A percentile compares a stretch with the other conserved stretches of the same genome.
Evolutionary conservation across 768 basidiomycete species (phyloP).

Genomic region (Strobilomyces dryophilus): DNA sequence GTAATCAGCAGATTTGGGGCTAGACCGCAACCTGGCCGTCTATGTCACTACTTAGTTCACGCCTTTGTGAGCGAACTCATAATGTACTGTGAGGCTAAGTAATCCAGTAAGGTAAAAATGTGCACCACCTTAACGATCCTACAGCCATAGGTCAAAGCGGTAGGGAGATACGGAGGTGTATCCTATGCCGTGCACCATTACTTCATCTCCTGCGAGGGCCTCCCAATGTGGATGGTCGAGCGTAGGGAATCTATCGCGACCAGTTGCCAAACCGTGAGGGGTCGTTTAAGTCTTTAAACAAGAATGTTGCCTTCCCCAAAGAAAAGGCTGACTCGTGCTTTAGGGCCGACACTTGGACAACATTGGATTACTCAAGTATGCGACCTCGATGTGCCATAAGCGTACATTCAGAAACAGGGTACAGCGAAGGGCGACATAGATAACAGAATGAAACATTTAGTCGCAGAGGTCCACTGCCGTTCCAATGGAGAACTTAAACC

Average conservation of each 20-base stretch:
- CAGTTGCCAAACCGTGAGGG: constrained; percentile 45
- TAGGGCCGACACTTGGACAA: constrained; percentile 33
- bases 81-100: neutral
- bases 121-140: constrained; percentile 87
- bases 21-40: too few species aligned
- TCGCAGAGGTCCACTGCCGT: constrained; percentile 72
- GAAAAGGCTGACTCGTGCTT: constrained; percentile 8
- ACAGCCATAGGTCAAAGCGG: constrained; percentile 46
- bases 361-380: neutral
- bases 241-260: constrained; percentile 36
- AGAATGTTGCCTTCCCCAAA: neutral
- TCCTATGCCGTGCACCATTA: constrained; percentile 86
- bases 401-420: neutral
- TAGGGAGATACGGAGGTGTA: constrained; percentile 88
- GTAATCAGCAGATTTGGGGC: too few species aligned
- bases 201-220: constrained; percentile 89
- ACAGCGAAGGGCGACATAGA: neutral
- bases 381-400: neutral
- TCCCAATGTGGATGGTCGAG: constrained; percentile 41
- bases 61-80: too few species aligned
- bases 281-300: constrained; percentile 19
- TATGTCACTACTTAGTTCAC: too few species aligned
- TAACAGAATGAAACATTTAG: constrained; percentile 29
- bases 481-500: constrained; percentile 68
- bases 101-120: constrained; percentile 38